Base-by-base conservation (phyloP, 2,329 filamentous ascomycete genomes). In the Alternaria ventricosa region DNA sequence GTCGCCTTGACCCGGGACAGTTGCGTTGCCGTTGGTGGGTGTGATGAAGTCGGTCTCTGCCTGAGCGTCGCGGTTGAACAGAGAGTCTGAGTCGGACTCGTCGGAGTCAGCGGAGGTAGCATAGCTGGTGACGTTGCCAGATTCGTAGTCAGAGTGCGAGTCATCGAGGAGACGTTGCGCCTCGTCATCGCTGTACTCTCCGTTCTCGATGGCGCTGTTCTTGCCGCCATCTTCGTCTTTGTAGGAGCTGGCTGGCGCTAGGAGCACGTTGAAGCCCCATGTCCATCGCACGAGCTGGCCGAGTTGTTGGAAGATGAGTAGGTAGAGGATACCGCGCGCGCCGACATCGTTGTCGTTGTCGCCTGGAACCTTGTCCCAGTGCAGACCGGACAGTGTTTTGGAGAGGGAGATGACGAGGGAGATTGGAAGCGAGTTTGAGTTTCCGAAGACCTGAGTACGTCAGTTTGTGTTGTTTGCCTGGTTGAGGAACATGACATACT, bases 341-440 rank as follows among this genome's bases (percentile, higher is more conserved):
- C 89, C 94, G 20, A 99, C 96, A 79, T 98, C 93, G 62, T 97
- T 92, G 74, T 98, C 95, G 74, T 96, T 98, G 73, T 99, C 96
- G 57, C 93, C 92, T 0, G 93, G 92, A 54, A 98, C 88, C 69
- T 89, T 91, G 81, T 95, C 91, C 96, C 96, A 99, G 79, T 98
- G 95, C 30, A 99, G 85, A 6, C 96, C 96, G 73, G 90, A 89
- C 60, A 99, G 86, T 0, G 96, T 99, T 78, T 97, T 92, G 13
- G 95, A 96, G 11, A 99, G 87, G 9, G 95, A 97, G 61, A 98
- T 87, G 66, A 99, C 94, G 60, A 99, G 89, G 0, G 96, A 99
- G 65, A 99, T 98, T 0, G 96, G 96, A 20, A 99, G 87, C 18
- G 96, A 98, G 82, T 99, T 99, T 33, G 95, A 98, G 80, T 99